Conservation (phyloP, 192 early-diverging fungal species). For the Dissophora ornata region DNA sequence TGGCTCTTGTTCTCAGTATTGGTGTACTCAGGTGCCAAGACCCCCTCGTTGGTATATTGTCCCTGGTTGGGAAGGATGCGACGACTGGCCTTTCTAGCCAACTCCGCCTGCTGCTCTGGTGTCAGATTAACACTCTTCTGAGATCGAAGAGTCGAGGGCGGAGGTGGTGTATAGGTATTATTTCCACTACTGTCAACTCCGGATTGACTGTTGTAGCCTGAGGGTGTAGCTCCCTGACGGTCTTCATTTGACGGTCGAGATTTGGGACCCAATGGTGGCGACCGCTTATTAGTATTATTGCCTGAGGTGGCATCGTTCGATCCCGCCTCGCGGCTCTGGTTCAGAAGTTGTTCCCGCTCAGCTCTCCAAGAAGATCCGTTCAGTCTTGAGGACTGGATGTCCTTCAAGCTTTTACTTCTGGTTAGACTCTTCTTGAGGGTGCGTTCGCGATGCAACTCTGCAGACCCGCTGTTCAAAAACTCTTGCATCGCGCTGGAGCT, state of each 20-base stretch:
- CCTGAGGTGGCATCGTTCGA: slow-evolving; percentile 2
- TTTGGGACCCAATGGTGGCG: slow-evolving; percentile 33
- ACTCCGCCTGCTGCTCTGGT: slow-evolving; percentile 46
- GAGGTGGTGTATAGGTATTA: slow-evolving; percentile 41
- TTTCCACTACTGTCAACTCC: slow-evolving; percentile 26
- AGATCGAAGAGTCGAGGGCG: slow-evolving; percentile 27
- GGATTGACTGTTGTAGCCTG: not conserved
- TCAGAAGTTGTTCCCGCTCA: slow-evolving; percentile 38
- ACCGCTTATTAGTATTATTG: slow-evolving; percentile 10
- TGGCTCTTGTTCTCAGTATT: slow-evolving; percentile 2
- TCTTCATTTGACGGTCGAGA: slow-evolving; percentile 20
- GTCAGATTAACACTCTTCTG: slow-evolving; percentile 28
- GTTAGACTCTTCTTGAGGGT: slow-evolving; percentile 49
- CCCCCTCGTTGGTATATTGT: slow-evolving; percentile 40
- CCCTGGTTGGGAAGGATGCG: slow-evolving; percentile 52
- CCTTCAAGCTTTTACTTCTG: slow-evolving; percentile 49
- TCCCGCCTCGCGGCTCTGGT: slow-evolving; percentile 25
- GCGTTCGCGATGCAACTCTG: slow-evolving; percentile 39
- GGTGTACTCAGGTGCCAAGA: slow-evolving; percentile 20
- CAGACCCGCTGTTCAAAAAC: slow-evolving; percentile 42
- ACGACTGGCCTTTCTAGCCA: slow-evolving; percentile 47
- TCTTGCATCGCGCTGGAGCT: slow-evolving; percentile 42
- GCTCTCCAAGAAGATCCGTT: slow-evolving; percentile 46
- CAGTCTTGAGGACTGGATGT: slow-evolving; percentile 37
- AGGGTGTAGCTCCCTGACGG: not conserved